Evolutionary conservation across 2,329 filamentous ascomycete genomes (phyloP).

Genomic region (Colletotrichum filicis): DNA sequence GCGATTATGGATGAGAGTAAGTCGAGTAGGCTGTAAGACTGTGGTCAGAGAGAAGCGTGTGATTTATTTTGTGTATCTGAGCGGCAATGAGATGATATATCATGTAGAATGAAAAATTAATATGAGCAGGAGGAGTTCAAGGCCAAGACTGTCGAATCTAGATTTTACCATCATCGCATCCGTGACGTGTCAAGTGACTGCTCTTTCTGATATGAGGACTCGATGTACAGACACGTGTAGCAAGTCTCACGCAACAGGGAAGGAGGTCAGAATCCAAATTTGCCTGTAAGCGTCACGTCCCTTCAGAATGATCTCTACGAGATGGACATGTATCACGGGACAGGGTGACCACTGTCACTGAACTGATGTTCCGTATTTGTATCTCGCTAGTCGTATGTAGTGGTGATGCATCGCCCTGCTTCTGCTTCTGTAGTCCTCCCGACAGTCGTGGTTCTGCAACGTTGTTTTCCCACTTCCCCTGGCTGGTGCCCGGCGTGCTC

Average conservation of each 20-base stretch:
- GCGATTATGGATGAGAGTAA: constrained; percentile 52
- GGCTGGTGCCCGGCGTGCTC: no score
- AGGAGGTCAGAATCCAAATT: no score
- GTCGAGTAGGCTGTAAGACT: constrained; percentile 48
- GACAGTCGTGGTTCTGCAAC: not conserved
- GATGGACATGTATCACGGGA: not conserved
- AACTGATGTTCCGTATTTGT: not conserved
- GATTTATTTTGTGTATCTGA: not conserved
- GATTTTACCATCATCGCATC: no score
- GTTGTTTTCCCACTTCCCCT: not conserved
- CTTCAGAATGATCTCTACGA: not conserved
- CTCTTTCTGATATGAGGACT: not conserved
- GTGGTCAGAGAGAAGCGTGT: not conserved
- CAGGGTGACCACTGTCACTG: not conserved
- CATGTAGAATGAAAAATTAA: not conserved
- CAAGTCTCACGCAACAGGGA: not conserved
- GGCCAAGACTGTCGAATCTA: no score
- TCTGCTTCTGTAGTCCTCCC: not conserved
- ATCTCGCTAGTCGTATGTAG: not conserved
- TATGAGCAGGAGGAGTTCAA: not conserved
- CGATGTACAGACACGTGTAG: not conserved
- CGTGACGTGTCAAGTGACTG: not conserved
- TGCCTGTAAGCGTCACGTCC: not conserved
- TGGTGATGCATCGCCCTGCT: not conserved
- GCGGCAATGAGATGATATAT: not conserved